phyloP scores from a whole-genome alignment of 208 protist genomes.

The Trypanosomatidae sp. region DNA sequence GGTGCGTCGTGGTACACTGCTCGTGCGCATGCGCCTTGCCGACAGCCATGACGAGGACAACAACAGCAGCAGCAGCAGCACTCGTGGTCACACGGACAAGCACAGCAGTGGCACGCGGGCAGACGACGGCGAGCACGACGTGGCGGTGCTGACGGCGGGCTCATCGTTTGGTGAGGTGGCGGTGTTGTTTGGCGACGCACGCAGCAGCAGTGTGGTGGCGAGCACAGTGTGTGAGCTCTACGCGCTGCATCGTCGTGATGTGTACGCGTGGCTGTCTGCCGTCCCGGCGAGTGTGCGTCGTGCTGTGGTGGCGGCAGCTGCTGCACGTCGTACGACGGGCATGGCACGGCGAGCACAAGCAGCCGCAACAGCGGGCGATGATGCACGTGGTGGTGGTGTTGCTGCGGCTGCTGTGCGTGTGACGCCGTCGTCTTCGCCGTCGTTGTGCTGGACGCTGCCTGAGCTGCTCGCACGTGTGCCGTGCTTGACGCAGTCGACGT shows the following conservation, averaged over 20 bases:
- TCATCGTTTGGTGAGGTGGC: slow-evolving; percentile 69
- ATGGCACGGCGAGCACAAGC: no score
- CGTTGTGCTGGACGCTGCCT: slow-evolving; percentile 52
- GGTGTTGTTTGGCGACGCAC: slow-evolving; percentile 61
- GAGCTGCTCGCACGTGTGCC: slow-evolving; percentile 57
- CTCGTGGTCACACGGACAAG: no score
- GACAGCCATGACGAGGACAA: no score
- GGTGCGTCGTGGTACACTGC: slow-evolving; percentile 58
- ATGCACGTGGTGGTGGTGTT: slow-evolving; percentile 34
- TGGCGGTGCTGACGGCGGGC: slow-evolving; percentile 48
- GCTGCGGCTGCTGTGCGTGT: no score
- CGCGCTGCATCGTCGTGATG: slow-evolving; percentile 37
- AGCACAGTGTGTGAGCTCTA: slow-evolving; percentile 73
- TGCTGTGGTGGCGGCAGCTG: slow-evolving; percentile 19
- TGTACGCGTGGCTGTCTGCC: slow-evolving; percentile 2
- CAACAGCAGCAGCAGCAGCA: no score
- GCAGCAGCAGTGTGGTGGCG: slow-evolving; percentile 54
- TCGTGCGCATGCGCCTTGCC: slow-evolving; percentile 33
- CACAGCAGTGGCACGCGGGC: no score
- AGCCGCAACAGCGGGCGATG: no score
- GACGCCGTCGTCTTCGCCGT: no score
- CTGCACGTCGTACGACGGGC: slow-evolving; percentile 43
- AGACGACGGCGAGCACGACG: slow-evolving; percentile 52
- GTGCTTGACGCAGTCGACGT: slow-evolving; percentile 73
- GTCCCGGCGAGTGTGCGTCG: slow-evolving; percentile 10